Evolutionary conservation across 2,329 filamentous ascomycete species (phyloP), one percentile per base, ranked within the genome.

Genomic region (Neofusicoccum umdonicola): DNA sequence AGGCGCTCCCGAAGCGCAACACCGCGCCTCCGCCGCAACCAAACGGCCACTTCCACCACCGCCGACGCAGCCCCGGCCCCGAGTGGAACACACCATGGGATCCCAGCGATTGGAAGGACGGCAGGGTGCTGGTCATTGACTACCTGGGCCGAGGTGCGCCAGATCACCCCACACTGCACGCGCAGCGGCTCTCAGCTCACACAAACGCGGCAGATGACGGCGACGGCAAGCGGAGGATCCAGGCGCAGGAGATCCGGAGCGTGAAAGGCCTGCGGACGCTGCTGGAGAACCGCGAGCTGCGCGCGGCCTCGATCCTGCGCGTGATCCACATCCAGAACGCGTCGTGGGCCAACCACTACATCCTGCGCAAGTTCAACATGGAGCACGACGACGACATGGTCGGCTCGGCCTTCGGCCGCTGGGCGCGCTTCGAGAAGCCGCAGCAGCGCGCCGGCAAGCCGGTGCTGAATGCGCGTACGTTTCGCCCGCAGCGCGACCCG

Each of bases 271-370:
- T 85, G 57, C 73, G 78, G n/a, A 75, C 72, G 31, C 80, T 82
- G 66, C 84, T 83, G 67, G 71, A 66, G 15, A 75, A 77, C 57
- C 70, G 72, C 27, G 69, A 76, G 13, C 69, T 76, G 52, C 72
- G 73, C 3, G 68, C 72, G 17, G 72, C 76, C 64, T 74, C 77
- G 39, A 74, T 76, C 12, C 69, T 79, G 34, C 68, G 77, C 6
- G 74, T 79, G n/a, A 77, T 78, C 50, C 83, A 85, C 66, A 80
- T 85, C 3, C 83, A 85, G 69, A 85, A 85, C 66, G 83, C 82
- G 6, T 72, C 73, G 7, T 84, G 83, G 82, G 83, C 83, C 0
- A 80, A 78, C 39, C 73, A 73, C 2, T 85, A 80, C 66, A 71
- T 85, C 2, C 72, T 84, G 39, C 73, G 77, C 34, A 85, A 84